Percentiles rank a stretch among this genome's conserved stretches.
Evolutionary conservation across 495 filamentous ascomycete genomes (phyloP).

Genomic region (Thermothielavioides terrestris): DNA sequence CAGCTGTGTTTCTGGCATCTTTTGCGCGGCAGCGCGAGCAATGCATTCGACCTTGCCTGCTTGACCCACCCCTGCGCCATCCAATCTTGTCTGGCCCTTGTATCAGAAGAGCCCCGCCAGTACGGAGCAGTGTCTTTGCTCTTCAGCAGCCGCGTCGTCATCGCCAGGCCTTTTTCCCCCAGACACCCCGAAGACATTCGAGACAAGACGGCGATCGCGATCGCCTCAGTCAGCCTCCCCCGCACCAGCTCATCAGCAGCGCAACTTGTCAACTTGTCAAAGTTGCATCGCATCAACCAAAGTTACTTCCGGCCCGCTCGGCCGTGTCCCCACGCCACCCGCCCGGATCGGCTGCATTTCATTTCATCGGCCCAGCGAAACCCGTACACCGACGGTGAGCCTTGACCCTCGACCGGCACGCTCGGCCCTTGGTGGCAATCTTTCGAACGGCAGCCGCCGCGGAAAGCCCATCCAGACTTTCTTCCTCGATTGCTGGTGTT

Average conservation of each 20-base stretch:
- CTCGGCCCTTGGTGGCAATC: conserved; percentile 1
- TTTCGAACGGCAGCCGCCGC: background rate
- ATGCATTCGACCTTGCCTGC: too few relatives aligned
- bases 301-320: background rate
- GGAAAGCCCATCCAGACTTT: background rate
- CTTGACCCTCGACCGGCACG: background rate
- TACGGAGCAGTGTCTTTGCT: too few relatives aligned
- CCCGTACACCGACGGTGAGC: background rate
- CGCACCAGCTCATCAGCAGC: background rate
- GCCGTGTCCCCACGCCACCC: too few relatives aligned
- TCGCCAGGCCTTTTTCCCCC: conserved; percentile 1
- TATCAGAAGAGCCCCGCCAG: background rate
- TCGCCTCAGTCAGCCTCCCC: background rate
- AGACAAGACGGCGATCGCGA: background rate
- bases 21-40: too few relatives aligned
- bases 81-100: background rate
- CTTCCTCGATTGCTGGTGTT: too few relatives aligned
- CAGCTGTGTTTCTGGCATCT: too few relatives aligned
- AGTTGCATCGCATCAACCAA: background rate
- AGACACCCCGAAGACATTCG: background rate
- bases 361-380: background rate
- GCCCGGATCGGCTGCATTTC: background rate
- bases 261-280: background rate
- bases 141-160: conserved; percentile 5
- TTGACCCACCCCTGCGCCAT: too few relatives aligned